Percentiles rank a stretch among this genome's conserved stretches.
Evolutionary conservation across 257 asterid genomes (phyloP).

Genomic region (Agastache rugosa): DNA sequence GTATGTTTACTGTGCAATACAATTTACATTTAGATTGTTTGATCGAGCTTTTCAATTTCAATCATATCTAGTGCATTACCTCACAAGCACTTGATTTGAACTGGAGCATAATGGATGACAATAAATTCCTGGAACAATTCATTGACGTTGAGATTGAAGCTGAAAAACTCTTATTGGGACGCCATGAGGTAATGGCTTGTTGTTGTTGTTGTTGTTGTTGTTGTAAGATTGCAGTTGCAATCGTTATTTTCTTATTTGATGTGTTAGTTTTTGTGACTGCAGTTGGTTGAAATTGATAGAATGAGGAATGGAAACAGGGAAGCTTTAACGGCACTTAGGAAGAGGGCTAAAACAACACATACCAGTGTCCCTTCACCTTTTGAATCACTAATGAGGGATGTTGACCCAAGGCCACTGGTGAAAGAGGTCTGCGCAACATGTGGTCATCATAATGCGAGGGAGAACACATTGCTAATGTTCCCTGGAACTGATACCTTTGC

Average conservation of each 20-base stretch:
- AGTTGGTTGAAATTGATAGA: constrained; percentile 84
- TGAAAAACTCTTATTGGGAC: constrained; percentile 71
- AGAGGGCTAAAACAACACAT: constrained; percentile 74
- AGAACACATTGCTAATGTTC: constrained; percentile 75
- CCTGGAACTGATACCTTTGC: constrained; percentile 82
- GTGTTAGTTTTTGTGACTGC: constrained; percentile 40
- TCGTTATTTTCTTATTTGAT: constrained; percentile 4
- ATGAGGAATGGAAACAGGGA: constrained; percentile 84
- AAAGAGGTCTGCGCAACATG: constrained; percentile 88
- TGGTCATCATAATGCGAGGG: constrained; percentile 80
- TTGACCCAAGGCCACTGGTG: constrained; percentile 76
- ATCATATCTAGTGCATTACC: constrained; percentile 12
- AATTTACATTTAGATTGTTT: not conserved
- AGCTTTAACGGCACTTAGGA: constrained; percentile 84
- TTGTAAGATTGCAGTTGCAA: constrained; percentile 14
- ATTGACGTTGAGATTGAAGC: constrained; percentile 80
- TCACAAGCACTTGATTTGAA: not conserved
- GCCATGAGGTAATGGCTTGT: constrained; percentile 68
- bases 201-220: constrained; percentile 29
- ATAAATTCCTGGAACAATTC: constrained; percentile 57
- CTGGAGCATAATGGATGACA: constrained; percentile 51
- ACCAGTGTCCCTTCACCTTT: constrained; percentile 77
- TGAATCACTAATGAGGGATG: constrained; percentile 78
- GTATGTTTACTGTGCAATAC: constrained; percentile 18
- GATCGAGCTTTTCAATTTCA: constrained; percentile 18